Percentiles rank a stretch among this genome's conserved stretches.
Conservation (phyloP, 345 rosid genomes). For the Turritis glabra region DNA sequence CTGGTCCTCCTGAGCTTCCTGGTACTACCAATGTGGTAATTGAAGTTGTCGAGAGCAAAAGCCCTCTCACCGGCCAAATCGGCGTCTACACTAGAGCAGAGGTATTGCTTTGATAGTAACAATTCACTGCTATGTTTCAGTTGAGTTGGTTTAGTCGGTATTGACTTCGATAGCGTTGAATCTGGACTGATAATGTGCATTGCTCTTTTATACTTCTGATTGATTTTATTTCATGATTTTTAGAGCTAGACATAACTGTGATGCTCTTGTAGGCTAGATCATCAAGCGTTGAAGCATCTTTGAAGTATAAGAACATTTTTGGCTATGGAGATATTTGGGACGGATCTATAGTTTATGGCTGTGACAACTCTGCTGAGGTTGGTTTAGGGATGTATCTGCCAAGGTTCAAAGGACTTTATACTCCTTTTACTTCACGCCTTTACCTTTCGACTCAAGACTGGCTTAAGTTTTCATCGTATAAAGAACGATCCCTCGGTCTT, state of each 20-base stretch:
- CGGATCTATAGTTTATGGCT: conserved; percentile 74
- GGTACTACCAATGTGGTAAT: conserved; percentile 78
- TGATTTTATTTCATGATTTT: neutral
- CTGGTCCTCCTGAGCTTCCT: conserved; percentile 89
- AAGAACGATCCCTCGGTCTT: conserved; percentile 78
- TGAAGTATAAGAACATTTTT: conserved; percentile 78
- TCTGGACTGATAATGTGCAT: conserved; percentile 4
- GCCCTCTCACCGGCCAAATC: conserved; percentile 62
- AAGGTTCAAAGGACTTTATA: conserved; percentile 57
- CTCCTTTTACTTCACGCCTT: conserved; percentile 70
- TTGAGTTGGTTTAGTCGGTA: neutral
- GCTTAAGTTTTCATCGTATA: conserved; percentile 78
- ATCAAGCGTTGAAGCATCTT: conserved; percentile 76
- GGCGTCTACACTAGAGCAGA: conserved; percentile 74
- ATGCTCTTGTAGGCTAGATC: conserved; percentile 69
- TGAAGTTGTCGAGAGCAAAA: conserved; percentile 64
- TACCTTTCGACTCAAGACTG: conserved; percentile 84
- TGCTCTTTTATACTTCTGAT: neutral
- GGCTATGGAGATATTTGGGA: conserved; percentile 98
- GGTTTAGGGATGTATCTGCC: conserved; percentile 81
- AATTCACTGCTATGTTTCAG: neutral
- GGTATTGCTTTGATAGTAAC: conserved; percentile 44
- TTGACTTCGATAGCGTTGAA: neutral
- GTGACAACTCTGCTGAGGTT: conserved; percentile 75
- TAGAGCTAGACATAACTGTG: neutral